Evolutionary conservation across 1,139 yeast species (phyloP), one percentile per base, ranked within the genome.

Genomic region (Zygoascus hellenicus): DNA sequence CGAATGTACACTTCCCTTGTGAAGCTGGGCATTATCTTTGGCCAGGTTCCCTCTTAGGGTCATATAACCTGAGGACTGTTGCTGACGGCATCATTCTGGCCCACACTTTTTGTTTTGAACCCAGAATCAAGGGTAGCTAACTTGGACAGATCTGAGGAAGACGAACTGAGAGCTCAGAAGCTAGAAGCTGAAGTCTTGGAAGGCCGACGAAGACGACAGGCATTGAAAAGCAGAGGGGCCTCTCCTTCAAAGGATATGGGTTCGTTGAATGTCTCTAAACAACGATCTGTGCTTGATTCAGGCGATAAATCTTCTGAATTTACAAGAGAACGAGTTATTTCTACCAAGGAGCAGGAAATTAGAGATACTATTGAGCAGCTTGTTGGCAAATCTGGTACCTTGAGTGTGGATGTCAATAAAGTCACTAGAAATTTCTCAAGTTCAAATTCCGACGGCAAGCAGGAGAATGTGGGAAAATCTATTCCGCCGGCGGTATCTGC

Each of bases 111-210:
- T 22, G 26, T 22, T 22, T 22, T 22, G 26, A 22, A 22, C 6
- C 42, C 31, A 10, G 13, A 22, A 33, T 9, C n/a, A n/a, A n/a
- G n/a, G n/a, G n/a, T 33, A 5, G 15, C 28, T 19, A 22, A 22
- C 26, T 36, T 37, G 11, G 11, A 29, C 43, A 60, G 64, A 9
- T 61, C 60, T 35, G 62, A 66, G 7, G 71, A 67, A 46, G 71
- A 68, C 51, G 68, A 62, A 36, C 56, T 54, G 13, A 58, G 70
- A 13, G 63, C 67, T 9, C 57, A 58, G 42, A 59, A 64, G 44
- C 57, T 67, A 45, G 70, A 66, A 48, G 58, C 57, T 30, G 68
- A 64, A 45, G 61, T 66, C 35, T 51, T 56, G 36, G 67, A 62
- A 42, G 66, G 67, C 36, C 49, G 67, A 29, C 53, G 53, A 39